Base-by-base conservation (phyloP, 495 filamentous ascomycete genomes). In the Neurospora sp. region DNA sequence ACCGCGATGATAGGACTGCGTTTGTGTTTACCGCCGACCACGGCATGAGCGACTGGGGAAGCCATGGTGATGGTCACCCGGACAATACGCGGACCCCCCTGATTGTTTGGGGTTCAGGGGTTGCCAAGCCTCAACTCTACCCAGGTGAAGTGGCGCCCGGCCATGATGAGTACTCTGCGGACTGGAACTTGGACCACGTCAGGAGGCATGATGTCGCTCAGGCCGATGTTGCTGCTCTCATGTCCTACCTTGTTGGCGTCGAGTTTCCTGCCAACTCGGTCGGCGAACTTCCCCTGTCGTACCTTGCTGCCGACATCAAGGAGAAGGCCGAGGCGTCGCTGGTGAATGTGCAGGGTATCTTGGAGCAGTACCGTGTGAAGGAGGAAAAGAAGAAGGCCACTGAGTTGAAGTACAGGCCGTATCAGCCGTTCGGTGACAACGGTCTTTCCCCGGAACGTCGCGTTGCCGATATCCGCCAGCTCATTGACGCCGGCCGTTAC, bases 31-130 rank as follows among this genome's bases (percentile, higher is more conserved):
- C 96, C 10, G 96, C 96, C 3, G 96, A 99, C 76, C 96, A 99
- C 82, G 96, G 96, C 12, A 99, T 99, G 95, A 97, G 92, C 78
- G 96, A 99, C 82, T 97, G 92, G 91, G 96, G 96, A 14, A 97
- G 93, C 74, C 96, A 99, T 78, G 96, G 96, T 59, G 96, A 99
- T 79, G 96, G 96, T 27, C 96, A 99, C 82, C 96, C 96, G 2
- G 93, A 99, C 79, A 99, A 99, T 75, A 99, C 96, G 3, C 87
- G 96, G 39, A 99, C 96, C 31, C 96, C 96, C 12, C 84, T 99
- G 10, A 92, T 99, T 77, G 92, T 86, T 17, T 99, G 96, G 96
- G 96, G 96, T 10, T 94, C 96, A 71, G 96, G 96, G 37, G 90
- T 98, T 42, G 93, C 93, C 35, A 88, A 86, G 77, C 96, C 96